Conservation (phyloP, 176 grass and related monocot genomes). For the Saccharum spontaneum region DNA sequence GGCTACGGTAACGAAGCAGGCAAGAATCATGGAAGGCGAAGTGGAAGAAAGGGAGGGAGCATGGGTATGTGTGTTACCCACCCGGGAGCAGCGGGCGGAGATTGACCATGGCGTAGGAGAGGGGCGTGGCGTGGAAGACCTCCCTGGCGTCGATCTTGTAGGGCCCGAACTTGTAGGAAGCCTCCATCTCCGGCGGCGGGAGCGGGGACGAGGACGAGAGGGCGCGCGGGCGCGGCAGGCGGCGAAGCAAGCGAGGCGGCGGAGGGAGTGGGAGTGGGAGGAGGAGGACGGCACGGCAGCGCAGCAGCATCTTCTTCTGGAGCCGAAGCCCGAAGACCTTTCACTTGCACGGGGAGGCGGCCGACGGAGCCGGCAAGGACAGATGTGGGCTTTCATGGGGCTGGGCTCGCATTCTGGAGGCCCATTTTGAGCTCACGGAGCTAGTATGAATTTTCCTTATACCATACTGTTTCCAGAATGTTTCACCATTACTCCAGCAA, state of each 20-base stretch:
- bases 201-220: not conserved
- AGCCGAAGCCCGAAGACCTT: too few relatives aligned
- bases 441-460: too few relatives aligned
- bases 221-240: not conserved
- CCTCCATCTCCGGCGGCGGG: slow-evolving; percentile 26
- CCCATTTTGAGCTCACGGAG: too few relatives aligned
- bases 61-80: slow-evolving; percentile 18
- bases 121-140: slow-evolving; percentile 75
- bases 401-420: too few relatives aligned
- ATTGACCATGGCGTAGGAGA: slow-evolving; percentile 92
- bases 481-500: too few relatives aligned
- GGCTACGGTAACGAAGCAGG: not conserved
- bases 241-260: slow-evolving; percentile 22
- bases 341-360: too few relatives aligned
- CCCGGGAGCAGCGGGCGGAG: slow-evolving; percentile 76
- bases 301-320: not conserved
- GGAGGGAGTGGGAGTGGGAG: slow-evolving; percentile 10
- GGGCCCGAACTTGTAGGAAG: slow-evolving; percentile 62
- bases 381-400: too few relatives aligned
- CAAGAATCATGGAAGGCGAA: not conserved
- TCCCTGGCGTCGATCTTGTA: slow-evolving; percentile 78
- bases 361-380: too few relatives aligned
- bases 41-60: not conserved
- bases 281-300: not conserved
- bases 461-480: too few relatives aligned